These are phyloP conservation scores for Ciborinia camelliae DNA, from an alignment of 2,329 filamentous ascomycete genomes.

Conservation along the genomic window DNA sequence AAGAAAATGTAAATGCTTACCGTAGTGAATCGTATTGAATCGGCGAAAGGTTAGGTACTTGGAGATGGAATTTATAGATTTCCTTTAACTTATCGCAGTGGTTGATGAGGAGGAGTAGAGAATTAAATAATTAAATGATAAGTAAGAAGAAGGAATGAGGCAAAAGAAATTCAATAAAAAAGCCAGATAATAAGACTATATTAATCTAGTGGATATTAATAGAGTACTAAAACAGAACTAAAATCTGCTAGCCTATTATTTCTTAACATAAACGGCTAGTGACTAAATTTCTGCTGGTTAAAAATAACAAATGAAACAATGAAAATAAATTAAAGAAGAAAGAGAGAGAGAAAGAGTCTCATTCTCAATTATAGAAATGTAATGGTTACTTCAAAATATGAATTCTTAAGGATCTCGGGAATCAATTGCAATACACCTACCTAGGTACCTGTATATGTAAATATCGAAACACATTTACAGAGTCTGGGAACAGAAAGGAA, in stretches of 20 bases:
- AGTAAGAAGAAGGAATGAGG: too few relatives aligned
- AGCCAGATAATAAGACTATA: background rate
- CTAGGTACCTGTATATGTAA: too few relatives aligned
- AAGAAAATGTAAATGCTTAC: background rate
- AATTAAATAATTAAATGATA: background rate
- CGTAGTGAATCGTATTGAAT: background rate
- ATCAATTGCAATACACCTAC: too few relatives aligned
- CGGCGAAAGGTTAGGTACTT: too few relatives aligned
- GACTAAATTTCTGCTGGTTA: background rate
- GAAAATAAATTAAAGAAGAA: background rate
- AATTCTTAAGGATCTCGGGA: too few relatives aligned
- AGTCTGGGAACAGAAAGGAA: too few relatives aligned
- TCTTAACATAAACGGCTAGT: background rate
- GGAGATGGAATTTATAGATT: too few relatives aligned
- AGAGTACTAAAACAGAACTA: slow-evolving; percentile 9
- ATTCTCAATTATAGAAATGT: too few relatives aligned
- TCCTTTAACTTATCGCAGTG: too few relatives aligned
- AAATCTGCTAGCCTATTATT: slow-evolving; percentile 7
- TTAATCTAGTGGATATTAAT: background rate
- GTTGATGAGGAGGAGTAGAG: background rate
- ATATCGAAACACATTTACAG: too few relatives aligned
- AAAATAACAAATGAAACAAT: background rate
- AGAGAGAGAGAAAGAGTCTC: too few relatives aligned
- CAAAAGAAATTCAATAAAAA: background rate
- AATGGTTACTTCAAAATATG: too few relatives aligned